A percentile compares a stretch with the other conserved stretches of the same genome.
These are phyloP conservation scores for Aspergillus tubingensis DNA, from an alignment of 2,329 filamentous ascomycete genomes.

Conservation along the genomic window DNA sequence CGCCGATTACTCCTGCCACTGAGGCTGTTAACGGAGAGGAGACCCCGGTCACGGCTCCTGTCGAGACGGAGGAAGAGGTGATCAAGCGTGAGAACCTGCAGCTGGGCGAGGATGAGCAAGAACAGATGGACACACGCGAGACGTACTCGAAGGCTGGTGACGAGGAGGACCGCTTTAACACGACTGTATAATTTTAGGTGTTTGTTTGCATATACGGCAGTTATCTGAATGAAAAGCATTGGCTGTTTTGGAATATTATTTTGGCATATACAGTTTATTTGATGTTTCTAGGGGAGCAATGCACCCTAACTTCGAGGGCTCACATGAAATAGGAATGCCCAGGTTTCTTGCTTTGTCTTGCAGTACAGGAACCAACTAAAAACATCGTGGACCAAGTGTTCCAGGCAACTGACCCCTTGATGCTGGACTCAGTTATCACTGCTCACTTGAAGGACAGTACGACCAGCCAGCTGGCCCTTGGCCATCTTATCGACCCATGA, in stretches of 20 bases:
- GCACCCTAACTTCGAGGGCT: no score
- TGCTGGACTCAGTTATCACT: background rate
- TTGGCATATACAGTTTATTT: background rate
- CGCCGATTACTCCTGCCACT: constrained; percentile 15
- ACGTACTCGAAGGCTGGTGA: constrained; percentile 48
- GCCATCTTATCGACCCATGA: constrained; percentile 14
- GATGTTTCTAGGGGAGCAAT: no score
- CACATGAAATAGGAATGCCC: no score
- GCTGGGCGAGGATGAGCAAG: constrained; percentile 44
- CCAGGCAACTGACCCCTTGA: background rate
- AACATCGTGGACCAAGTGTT: no score
- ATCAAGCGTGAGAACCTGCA: constrained; percentile 43
- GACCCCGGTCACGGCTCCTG: constrained; percentile 19
- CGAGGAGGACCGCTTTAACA: constrained; percentile 51
- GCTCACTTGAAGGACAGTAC: constrained; percentile 8
- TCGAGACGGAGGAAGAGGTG: constrained; percentile 36
- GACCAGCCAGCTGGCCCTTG: constrained; percentile 11
- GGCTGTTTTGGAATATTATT: background rate
- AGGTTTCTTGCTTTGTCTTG: no score
- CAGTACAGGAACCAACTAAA: no score
- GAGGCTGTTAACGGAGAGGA: constrained; percentile 14
- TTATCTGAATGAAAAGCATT: constrained; percentile 6
- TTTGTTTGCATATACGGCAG: constrained; percentile 12
- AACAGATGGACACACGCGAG: constrained; percentile 43
- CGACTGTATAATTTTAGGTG: constrained; percentile 43